phyloP scores from a whole-genome alignment of 2,329 filamentous ascomycete species.

The Tolypocladium paradoxum region DNA sequence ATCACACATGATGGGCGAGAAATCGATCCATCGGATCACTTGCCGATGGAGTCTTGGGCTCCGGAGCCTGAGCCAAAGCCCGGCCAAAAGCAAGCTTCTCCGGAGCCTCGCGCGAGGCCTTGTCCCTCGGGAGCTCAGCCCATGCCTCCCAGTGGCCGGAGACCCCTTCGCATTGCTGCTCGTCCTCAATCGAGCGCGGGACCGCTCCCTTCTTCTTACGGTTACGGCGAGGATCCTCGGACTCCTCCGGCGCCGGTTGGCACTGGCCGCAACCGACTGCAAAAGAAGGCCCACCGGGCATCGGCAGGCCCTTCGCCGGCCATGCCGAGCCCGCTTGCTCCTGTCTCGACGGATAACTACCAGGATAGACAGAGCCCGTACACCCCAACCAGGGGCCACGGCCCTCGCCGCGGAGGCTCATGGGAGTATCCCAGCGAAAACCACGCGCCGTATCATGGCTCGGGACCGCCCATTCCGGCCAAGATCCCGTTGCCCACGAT shows the following conservation, averaged over 20 bases:
- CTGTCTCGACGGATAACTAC: slow-evolving; percentile 40
- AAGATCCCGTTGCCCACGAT: slow-evolving; percentile 51
- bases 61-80: slow-evolving; percentile 55
- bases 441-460: slow-evolving; percentile 28
- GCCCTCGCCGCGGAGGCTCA: slow-evolving; percentile 34
- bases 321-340: slow-evolving; percentile 39
- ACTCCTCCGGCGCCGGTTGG: slow-evolving; percentile 20
- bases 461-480: slow-evolving; percentile 53
- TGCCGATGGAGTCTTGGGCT: slow-evolving; percentile 68
- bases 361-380: slow-evolving; percentile 31
- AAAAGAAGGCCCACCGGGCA: slow-evolving; percentile 47
- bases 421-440: slow-evolving; percentile 47
- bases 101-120: slow-evolving; percentile 28
- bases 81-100: slow-evolving; percentile 12
- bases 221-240: slow-evolving; percentile 19
- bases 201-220: slow-evolving; percentile 18
- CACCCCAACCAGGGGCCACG: slow-evolving; percentile 15
- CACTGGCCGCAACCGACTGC: slow-evolving; percentile 46
- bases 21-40: slow-evolving; percentile 70
- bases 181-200: slow-evolving; percentile 38
- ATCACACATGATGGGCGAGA: slow-evolving; percentile 66
- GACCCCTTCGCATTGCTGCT: slow-evolving; percentile 37
- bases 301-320: slow-evolving; percentile 27
- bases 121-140: slow-evolving; percentile 42
- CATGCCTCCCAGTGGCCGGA: slow-evolving; percentile 37